These are phyloP conservation scores for Macrocybe gigantea DNA, from an alignment of 768 basidiomycete species.

Conservation along the genomic window DNA sequence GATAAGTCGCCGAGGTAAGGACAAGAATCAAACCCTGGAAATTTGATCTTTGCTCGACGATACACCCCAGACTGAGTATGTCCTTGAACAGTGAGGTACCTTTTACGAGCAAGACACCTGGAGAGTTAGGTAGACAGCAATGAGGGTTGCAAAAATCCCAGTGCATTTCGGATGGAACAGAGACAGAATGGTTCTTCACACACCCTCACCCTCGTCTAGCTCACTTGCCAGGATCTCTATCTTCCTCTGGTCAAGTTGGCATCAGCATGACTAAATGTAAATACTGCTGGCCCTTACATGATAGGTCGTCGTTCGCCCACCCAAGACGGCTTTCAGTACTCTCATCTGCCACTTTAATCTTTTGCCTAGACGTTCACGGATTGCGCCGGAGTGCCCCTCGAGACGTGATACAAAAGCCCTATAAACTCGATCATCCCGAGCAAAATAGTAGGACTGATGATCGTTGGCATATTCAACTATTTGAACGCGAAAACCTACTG, in stretches of 20 bases:
- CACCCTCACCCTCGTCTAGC: conserved; percentile 59
- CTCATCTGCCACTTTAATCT: conserved; percentile 69
- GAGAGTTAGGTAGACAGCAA: not conserved
- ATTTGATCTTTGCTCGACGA: conserved; percentile 64
- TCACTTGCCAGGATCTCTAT: conserved; percentile 55
- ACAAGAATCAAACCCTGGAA: not conserved
- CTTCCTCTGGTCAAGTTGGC: conserved; percentile 39
- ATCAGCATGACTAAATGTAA: not conserved
- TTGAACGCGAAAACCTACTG: conserved; percentile 40
- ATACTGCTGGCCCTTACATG: conserved; percentile 37
- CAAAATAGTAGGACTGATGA: conserved; percentile 81
- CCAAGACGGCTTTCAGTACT: conserved; percentile 55
- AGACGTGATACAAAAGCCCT: conserved; percentile 55
- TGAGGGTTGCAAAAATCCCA: not conserved
- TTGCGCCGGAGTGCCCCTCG: conserved; percentile 35
- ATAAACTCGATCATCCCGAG: conserved; percentile 85
- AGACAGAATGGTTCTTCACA: conserved; percentile 21
- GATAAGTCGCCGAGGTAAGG: not conserved
- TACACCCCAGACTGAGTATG: conserved; percentile 65
- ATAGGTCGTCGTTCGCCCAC: conserved; percentile 61
- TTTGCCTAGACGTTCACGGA: conserved; percentile 43
- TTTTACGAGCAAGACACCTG: conserved; percentile 54
- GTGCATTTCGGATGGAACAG: too few relatives aligned
- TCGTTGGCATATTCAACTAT: not conserved
- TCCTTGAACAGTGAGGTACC: conserved; percentile 67